Conservation (phyloP, 306 rosid genomes). For the Prosopis cineraria region DNA sequence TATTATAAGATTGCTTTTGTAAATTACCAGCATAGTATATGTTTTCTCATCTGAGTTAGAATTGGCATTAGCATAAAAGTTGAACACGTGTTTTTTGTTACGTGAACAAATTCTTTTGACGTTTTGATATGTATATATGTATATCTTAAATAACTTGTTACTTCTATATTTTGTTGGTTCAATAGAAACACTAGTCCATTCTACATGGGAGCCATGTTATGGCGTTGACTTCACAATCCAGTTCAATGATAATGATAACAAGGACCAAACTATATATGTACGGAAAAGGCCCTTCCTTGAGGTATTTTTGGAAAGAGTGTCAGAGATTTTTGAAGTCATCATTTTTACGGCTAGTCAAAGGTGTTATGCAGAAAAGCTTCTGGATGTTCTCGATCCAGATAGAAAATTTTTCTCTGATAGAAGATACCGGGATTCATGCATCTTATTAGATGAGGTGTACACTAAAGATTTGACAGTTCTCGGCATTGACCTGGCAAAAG, state of each 20-base stretch:
- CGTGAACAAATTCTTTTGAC: background rate
- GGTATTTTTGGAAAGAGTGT: conserved; percentile 65
- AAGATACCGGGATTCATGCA: conserved; percentile 77
- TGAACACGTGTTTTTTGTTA: background rate
- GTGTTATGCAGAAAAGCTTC: conserved; percentile 70
- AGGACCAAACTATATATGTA: conserved; percentile 66
- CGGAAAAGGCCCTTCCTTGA: conserved; percentile 74
- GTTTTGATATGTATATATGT: background rate
- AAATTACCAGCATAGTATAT: background rate
- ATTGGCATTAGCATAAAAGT: background rate
- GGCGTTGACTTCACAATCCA: conserved; percentile 71
- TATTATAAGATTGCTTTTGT: background rate
- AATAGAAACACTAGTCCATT: conserved; percentile 87
- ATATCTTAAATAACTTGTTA: background rate
- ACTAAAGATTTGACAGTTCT: conserved; percentile 85
- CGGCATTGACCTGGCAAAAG: conserved; percentile 83
- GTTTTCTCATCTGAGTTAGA: background rate
- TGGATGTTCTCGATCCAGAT: conserved; percentile 79
- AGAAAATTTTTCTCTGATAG: conserved; percentile 61
- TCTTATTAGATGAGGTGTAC: conserved; percentile 57
- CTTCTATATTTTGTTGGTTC: conserved; percentile 15
- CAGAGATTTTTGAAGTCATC: conserved; percentile 83
- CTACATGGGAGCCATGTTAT: conserved; percentile 50
- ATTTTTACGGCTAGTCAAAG: conserved; percentile 88
- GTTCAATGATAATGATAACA: conserved; percentile 55